Percentiles rank a stretch among this genome's conserved stretches.
These are phyloP conservation scores for Salisapilia sapeloensis DNA, from an alignment of 352 stramenopile species.

Conservation along the genomic window DNA sequence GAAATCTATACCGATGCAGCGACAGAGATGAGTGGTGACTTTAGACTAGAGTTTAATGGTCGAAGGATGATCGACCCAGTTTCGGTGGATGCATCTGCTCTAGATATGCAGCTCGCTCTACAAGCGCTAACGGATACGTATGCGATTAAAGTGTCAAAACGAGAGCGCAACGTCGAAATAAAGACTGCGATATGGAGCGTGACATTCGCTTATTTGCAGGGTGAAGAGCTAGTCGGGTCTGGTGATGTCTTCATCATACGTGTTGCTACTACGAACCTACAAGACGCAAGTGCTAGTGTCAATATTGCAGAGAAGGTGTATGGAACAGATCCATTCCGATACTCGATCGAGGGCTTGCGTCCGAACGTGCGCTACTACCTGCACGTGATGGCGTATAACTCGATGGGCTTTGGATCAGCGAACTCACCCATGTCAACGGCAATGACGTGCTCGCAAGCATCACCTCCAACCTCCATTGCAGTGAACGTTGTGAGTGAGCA, in stretches of 20 bases:
- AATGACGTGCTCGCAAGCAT: not conserved
- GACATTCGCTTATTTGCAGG: constrained; percentile 85
- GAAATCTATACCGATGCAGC: constrained; percentile 63
- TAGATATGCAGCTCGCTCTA: constrained; percentile 74
- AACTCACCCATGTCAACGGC: not conserved
- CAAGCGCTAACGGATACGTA: constrained; percentile 71
- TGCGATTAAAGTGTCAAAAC: constrained; percentile 60
- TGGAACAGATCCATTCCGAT: constrained; percentile 82
- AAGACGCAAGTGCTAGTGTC: constrained; percentile 40
- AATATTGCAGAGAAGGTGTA: constrained; percentile 67
- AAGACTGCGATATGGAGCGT: constrained; percentile 83
- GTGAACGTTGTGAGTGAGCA: not conserved
- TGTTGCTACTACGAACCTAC: constrained; percentile 20
- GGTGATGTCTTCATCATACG: constrained; percentile 80
- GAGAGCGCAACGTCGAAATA: constrained; percentile 11
- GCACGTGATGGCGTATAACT: constrained; percentile 74
- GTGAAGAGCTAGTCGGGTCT: constrained; percentile 84
- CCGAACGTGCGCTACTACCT: constrained; percentile 48
- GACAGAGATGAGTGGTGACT: constrained; percentile 47
- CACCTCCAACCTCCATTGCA: not conserved
- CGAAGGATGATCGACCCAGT: constrained; percentile 64
- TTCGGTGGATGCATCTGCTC: constrained; percentile 40
- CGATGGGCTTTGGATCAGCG: constrained; percentile 26
- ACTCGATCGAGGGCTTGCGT: constrained; percentile 32
- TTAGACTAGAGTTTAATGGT: constrained; percentile 84